Base-by-base conservation (phyloP, 139 green algal genomes). In the Chlorella sp. region DNA sequence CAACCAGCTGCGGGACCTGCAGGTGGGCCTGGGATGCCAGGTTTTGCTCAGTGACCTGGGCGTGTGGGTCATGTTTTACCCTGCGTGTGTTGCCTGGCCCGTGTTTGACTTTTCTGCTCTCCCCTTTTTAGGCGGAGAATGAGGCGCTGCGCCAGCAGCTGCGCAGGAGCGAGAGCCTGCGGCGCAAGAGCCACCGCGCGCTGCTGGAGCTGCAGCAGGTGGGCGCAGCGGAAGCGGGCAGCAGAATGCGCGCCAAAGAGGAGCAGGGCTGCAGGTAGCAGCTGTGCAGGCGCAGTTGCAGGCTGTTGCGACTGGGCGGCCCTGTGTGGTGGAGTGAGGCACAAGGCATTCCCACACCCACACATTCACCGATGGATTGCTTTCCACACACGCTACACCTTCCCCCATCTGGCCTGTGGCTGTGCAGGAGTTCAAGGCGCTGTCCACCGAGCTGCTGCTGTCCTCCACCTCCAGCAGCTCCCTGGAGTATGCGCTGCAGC, bases 191-290 rank as follows among this genome's bases (percentile, higher is more conserved):
- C 20, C n/a, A 77, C 36, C 30, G 48, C 20, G 41, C 77, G 43
- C 77, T 90, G 64, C 19, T 22, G 44, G 77, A 86, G 13, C 56
- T 90, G 26, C 69, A 76, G 41, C 48, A 83, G 69, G 86, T 87
- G 73, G 28, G 82, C 20, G 41, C 72, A 2, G 2, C 40, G 36
- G 32, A 69, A 3, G 44, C 24, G 44, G 20, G 22, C 13, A 54
- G 51, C n/a, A n/a, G n/a, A n/a, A n/a, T n/a, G n/a, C n/a, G n/a
- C n/a, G 40, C n/a, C 16, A 19, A 22, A 51, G 19, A 11, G 51
- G 32, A 9, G 8, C 48, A 11, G 7, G 54, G 36, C 20, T 72
- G 54, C 19, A 60, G 38, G 22, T 30, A 69, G 28, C 62, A 69
- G 70, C 41, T 58, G 43, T 60, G 26, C 3, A 5, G 26, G 24